These are phyloP conservation scores for Tylopilus subfusipes DNA, from an alignment of 768 basidiomycete genomes.

Conservation along the genomic window DNA sequence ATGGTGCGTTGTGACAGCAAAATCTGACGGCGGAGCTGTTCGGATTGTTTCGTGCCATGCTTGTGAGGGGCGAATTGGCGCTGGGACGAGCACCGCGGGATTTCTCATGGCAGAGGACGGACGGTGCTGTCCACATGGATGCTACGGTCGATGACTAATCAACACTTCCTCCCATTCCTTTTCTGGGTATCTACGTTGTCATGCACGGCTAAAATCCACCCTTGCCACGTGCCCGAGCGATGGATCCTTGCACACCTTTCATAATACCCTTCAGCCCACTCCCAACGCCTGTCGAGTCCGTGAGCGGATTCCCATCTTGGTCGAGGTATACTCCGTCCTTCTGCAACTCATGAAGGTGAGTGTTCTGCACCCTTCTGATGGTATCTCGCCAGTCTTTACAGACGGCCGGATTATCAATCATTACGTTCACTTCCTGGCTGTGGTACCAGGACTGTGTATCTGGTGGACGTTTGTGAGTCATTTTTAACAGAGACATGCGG, in stretches of 20 bases:
- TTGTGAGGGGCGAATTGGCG: neutral
- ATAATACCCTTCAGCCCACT: slow-evolving; percentile 38
- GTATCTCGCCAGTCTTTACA: slow-evolving; percentile 55
- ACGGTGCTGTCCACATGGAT: slow-evolving; percentile 5
- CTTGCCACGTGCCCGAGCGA: slow-evolving; percentile 40
- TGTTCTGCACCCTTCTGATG: slow-evolving; percentile 53
- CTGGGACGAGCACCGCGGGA: neutral
- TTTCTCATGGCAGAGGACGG: slow-evolving; percentile 2
- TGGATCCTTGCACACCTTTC: slow-evolving; percentile 41
- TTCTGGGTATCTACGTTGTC: neutral
- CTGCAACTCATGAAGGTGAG: slow-evolving; percentile 43
- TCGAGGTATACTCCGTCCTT: slow-evolving; percentile 60
- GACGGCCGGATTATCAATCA: slow-evolving; percentile 53
- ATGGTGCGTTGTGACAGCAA: neutral
- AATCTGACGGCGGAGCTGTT: neutral
- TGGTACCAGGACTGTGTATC: slow-evolving; percentile 73
- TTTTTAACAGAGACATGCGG: neutral
- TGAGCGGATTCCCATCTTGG: slow-evolving; percentile 38
- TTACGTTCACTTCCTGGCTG: slow-evolving; percentile 65
- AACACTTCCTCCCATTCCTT: neutral
- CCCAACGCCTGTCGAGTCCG: slow-evolving; percentile 38
- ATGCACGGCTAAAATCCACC: slow-evolving; percentile 34
- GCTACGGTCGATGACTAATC: slow-evolving; percentile 14
- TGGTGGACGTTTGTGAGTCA: slow-evolving; percentile 14
- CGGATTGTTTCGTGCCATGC: neutral